phyloP scores from a whole-genome alignment of 768 basidiomycete genomes.

The Collybia nuda region DNA sequence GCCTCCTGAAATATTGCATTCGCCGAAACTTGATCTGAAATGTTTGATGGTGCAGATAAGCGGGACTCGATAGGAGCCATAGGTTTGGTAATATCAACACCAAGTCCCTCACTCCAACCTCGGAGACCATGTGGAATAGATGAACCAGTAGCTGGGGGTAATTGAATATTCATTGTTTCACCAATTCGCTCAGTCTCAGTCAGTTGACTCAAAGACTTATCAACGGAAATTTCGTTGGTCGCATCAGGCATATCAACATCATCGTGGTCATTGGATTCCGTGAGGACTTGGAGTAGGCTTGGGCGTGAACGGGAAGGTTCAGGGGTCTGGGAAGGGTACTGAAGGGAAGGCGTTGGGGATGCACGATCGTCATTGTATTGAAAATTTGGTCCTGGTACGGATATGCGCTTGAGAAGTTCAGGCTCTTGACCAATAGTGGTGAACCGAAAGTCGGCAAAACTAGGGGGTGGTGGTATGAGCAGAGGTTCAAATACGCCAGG shows the following conservation, averaged over 20 bases:
- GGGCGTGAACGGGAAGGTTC: slow-evolving; percentile 12
- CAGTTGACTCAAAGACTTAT: background rate
- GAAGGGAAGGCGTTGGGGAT: slow-evolving; percentile 18
- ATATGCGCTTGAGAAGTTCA: slow-evolving; percentile 50
- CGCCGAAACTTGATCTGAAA: no score
- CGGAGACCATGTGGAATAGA: no score
- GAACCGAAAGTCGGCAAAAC: slow-evolving; percentile 48
- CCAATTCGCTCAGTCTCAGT: background rate
- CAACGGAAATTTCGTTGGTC: background rate
- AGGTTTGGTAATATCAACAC: no score
- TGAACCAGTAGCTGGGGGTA: no score
- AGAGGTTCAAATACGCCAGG: background rate
- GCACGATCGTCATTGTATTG: slow-evolving; percentile 17
- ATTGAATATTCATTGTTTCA: background rate
- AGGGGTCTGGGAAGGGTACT: slow-evolving; percentile 7
- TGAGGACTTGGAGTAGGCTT: slow-evolving; percentile 16
- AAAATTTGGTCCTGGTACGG: slow-evolving; percentile 27
- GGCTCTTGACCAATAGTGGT: slow-evolving; percentile 54
- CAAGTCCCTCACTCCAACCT: no score
- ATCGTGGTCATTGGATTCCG: slow-evolving; percentile 1
- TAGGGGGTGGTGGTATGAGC: slow-evolving; percentile 30
- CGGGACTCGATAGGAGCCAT: no score
- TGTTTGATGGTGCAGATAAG: no score
- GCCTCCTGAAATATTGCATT: no score
- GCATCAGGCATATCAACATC: slow-evolving; percentile 2